phyloP scores from a whole-genome alignment of 306 rosid species.

The Adenanthera pavonina region DNA sequence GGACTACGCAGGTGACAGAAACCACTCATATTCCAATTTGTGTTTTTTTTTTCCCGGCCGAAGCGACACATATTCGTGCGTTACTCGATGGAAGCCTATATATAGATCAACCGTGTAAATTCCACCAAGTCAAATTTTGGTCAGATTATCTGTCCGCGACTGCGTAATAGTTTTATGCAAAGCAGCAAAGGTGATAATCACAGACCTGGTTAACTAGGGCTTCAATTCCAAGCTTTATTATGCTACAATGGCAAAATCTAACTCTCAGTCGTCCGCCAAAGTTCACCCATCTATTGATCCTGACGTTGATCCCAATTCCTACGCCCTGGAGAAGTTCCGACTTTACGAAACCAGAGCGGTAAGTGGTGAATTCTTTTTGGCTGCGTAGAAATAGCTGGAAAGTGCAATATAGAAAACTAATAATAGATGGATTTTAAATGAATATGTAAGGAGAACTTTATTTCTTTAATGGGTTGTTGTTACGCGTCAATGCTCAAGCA shows the following conservation, averaged over 20 bases:
- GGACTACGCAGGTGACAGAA: too few species aligned
- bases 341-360: slow-evolving; percentile 91
- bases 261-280: slow-evolving; percentile 61
- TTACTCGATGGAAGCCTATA: too few species aligned
- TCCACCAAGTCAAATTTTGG: background rate
- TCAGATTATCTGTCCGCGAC: background rate
- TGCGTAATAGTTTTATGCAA: background rate
- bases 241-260: slow-evolving; percentile 60
- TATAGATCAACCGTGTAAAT: too few species aligned
- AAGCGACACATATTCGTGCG: too few species aligned
- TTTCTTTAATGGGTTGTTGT: background rate
- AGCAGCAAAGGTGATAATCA: background rate
- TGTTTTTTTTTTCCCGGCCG: too few species aligned
- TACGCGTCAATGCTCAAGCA: background rate
- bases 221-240: background rate
- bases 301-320: slow-evolving; percentile 68
- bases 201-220: slow-evolving; percentile 3
- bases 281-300: slow-evolving; percentile 74
- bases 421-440: background rate
- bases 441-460: background rate
- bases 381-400: background rate
- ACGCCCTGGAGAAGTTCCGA: slow-evolving; percentile 86
- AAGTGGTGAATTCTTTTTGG: background rate
- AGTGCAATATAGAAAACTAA: background rate
- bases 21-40: too few species aligned